Evolutionary conservation across 306 rosid species (phyloP).

Genomic region (Vachellia collinsii): DNA sequence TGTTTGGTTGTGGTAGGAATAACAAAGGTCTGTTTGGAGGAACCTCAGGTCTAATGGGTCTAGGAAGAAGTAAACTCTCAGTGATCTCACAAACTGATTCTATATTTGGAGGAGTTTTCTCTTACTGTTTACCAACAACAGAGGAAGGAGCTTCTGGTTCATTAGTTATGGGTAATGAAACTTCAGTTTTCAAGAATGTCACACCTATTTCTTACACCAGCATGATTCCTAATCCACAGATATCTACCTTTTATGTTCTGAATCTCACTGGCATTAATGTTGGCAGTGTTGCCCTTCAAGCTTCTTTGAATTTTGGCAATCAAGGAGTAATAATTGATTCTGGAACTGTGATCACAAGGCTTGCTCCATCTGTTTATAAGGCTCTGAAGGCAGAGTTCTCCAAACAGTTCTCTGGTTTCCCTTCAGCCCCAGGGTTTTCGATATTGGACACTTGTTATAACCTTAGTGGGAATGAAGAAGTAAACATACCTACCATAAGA

Average conservation of each 20-base stretch:
- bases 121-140: constrained; percentile 78
- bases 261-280: constrained; percentile 68
- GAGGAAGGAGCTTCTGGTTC: constrained; percentile 70
- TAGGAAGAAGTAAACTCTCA: constrained; percentile 75
- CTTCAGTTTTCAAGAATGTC: constrained; percentile 59
- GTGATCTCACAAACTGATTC: constrained; percentile 66
- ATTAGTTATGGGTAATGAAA: constrained; percentile 67
- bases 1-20: constrained; percentile 83
- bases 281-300: constrained; percentile 57
- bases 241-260: constrained; percentile 65
- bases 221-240: constrained; percentile 63
- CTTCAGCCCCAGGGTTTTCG: constrained; percentile 61
- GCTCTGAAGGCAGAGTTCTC: constrained; percentile 69
- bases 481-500: constrained; percentile 57
- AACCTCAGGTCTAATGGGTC: constrained; percentile 78
- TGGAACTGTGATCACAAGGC: constrained; percentile 81
- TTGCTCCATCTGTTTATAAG: constrained; percentile 66
- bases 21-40: constrained; percentile 86
- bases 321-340: constrained; percentile 71
- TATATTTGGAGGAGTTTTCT: constrained; percentile 77
- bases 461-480: constrained; percentile 59
- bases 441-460: constrained; percentile 81
- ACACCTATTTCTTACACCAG: constrained; percentile 77
- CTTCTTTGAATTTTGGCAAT: constrained; percentile 38
- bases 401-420: constrained; percentile 70